Evolutionary conservation across 129 eudicot species (phyloP).

Genomic region (Escallonia rubra): DNA sequence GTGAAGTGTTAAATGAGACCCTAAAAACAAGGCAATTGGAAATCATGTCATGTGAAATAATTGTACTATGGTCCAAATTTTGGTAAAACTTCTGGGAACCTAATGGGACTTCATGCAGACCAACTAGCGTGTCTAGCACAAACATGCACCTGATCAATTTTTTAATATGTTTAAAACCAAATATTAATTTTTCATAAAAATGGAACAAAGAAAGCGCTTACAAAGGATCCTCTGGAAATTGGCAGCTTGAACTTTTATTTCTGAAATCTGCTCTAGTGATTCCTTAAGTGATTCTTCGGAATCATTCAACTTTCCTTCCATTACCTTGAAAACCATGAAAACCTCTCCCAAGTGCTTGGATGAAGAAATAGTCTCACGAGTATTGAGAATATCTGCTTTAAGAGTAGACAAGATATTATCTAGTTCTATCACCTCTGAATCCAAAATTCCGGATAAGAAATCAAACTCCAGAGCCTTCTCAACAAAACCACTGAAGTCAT

Average conservation of each 20-base stretch:
- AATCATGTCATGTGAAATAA: too few species aligned
- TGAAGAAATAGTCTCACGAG: slow-evolving; percentile 43
- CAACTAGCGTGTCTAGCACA: too few species aligned
- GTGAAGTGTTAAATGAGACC: neutral
- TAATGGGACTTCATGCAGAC: too few species aligned
- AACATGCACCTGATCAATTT: too few species aligned
- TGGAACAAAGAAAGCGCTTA: too few species aligned
- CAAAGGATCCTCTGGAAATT: slow-evolving; percentile 43
- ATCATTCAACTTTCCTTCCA: slow-evolving; percentile 55
- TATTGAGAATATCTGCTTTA: slow-evolving; percentile 39
- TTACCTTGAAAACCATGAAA: slow-evolving; percentile 10
- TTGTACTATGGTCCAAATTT: too few species aligned
- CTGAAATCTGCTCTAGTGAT: slow-evolving; percentile 56
- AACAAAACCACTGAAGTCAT: slow-evolving; percentile 23
- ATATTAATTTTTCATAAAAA: too few species aligned
- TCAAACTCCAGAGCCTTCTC: slow-evolving; percentile 64
- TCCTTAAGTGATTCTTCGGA: slow-evolving; percentile 64
- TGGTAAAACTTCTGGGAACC: too few species aligned
- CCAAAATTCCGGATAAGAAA: slow-evolving; percentile 57
- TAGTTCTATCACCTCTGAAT: slow-evolving; percentile 65
- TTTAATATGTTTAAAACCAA: too few species aligned
- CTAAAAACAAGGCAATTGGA: too few species aligned
- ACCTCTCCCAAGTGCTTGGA: slow-evolving; percentile 33
- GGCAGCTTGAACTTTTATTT: slow-evolving; percentile 53
- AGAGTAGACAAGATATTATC: slow-evolving; percentile 34